phyloP scores from a whole-genome alignment of 2,329 filamentous ascomycete species.

The Microdochium paspali region DNA sequence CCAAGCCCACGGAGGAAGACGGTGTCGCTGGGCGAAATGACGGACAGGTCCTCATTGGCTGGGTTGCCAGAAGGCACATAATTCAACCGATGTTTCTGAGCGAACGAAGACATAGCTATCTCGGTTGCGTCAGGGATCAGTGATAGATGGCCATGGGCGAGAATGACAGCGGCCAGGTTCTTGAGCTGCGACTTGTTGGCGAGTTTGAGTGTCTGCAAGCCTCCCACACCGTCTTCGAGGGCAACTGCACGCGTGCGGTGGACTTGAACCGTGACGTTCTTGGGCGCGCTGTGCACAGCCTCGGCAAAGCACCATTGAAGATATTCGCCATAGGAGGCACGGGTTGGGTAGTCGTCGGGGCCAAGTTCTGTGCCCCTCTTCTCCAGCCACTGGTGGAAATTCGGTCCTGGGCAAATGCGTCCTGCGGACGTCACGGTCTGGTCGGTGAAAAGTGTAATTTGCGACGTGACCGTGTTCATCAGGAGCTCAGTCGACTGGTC shows the following conservation, averaged over 20 bases:
- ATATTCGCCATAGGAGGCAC: slow-evolving; percentile 6
- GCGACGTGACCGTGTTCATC: slow-evolving; percentile 8
- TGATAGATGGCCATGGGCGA: slow-evolving; percentile 9
- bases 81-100: slow-evolving; percentile 4
- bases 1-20: slow-evolving; percentile 9
- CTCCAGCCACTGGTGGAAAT: slow-evolving; percentile 4
- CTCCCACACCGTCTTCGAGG: slow-evolving; percentile 4
- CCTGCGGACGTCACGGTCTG: slow-evolving; percentile 5
- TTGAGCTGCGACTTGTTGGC: slow-evolving; percentile 4
- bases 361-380: slow-evolving; percentile 1
- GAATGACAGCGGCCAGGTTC: slow-evolving; percentile 6
- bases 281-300: slow-evolving; percentile 1
- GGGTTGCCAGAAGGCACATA: slow-evolving; percentile 7
- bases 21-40: slow-evolving; percentile 2
- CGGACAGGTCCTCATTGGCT: slow-evolving; percentile 7
- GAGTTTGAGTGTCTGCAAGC: slow-evolving; percentile 7
- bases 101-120: slow-evolving; percentile 1
- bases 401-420: slow-evolving; percentile 5
- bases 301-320: slow-evolving; percentile 7
- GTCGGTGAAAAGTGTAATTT: slow-evolving; percentile 8
- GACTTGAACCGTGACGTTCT: slow-evolving; percentile 4
- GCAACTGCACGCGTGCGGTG: slow-evolving; percentile 4
- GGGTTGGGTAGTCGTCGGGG: slow-evolving; percentile 7
- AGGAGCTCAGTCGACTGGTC: slow-evolving; percentile 5
- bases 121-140: slow-evolving; percentile 1